Evolutionary conservation across 2,329 filamentous ascomycete species (phyloP).

Genomic region (Aspergillus ruber): DNA sequence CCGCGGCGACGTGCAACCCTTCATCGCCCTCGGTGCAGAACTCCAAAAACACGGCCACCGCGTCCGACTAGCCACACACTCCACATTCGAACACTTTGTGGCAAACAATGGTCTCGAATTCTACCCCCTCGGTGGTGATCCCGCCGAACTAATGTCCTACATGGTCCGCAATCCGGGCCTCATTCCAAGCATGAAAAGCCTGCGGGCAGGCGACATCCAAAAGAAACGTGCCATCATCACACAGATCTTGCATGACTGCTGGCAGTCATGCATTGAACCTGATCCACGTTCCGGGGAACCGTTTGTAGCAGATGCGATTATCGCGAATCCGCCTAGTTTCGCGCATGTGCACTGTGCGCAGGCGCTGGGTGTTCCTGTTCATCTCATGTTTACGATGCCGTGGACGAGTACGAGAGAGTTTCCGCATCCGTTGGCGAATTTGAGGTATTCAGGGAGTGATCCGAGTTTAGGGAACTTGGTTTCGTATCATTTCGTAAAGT

Average conservation of each 20-base stretch:
- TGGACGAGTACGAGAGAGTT: conserved; percentile 42
- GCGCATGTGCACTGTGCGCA: conserved; percentile 50
- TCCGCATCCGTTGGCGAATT: conserved; percentile 46
- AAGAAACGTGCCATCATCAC: conserved; percentile 27
- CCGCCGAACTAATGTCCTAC: conserved; percentile 47
- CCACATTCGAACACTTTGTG: conserved; percentile 51
- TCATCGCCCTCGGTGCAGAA: conserved; percentile 50
- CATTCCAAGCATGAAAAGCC: conserved; percentile 31
- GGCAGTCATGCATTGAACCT: conserved; percentile 34
- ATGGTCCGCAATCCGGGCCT: conserved; percentile 47
- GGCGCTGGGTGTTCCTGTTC: conserved; percentile 44
- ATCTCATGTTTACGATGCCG: conserved; percentile 51
- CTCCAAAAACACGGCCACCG: conserved; percentile 48
- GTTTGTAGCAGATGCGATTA: conserved; percentile 50
- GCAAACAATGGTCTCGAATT: conserved; percentile 49
- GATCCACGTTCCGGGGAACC: conserved; percentile 26
- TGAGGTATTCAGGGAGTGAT: conserved; percentile 32
- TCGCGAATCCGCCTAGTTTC: conserved; percentile 50
- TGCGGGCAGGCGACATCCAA: conserved; percentile 29
- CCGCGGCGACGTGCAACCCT: conserved; percentile 54
- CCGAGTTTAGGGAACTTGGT: conserved; percentile 36
- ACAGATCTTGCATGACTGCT: conserved; percentile 35
- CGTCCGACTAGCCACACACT: conserved; percentile 53
- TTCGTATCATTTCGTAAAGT: conserved; percentile 44
- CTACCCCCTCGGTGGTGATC: conserved; percentile 53